These are phyloP conservation scores for Sanguinoderma infundibulare DNA, from an alignment of 1,284 basidiomycete genomes.

Conservation along the genomic window DNA sequence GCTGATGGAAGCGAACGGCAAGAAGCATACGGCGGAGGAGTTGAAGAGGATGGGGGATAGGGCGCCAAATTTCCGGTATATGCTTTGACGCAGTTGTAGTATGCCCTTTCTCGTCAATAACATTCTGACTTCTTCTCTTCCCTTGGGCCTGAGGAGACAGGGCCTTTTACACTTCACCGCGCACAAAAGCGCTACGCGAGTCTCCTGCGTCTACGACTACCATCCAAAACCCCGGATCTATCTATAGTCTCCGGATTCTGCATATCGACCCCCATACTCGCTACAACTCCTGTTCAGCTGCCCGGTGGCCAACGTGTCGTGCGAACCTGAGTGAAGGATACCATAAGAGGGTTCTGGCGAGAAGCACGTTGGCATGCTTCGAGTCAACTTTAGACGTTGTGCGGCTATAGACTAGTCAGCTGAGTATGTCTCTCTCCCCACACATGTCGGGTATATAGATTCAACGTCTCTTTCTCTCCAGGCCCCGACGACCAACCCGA, in stretches of 20 bases:
- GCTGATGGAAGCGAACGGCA: slow-evolving; percentile 15
- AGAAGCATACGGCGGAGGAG: slow-evolving; percentile 37
- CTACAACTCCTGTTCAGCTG: too few species aligned
- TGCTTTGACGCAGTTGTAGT: too few species aligned
- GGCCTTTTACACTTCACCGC: too few species aligned
- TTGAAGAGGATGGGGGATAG: slow-evolving; percentile 60
- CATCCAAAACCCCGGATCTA: too few species aligned
- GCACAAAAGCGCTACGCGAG: too few species aligned
- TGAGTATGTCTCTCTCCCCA: background rate
- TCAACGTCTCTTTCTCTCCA: background rate
- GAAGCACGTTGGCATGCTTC: background rate
- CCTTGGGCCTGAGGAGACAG: too few species aligned
- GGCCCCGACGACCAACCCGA: background rate
- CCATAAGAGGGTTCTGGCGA: background rate
- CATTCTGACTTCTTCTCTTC: too few species aligned
- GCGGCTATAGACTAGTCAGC: background rate
- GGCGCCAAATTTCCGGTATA: slow-evolving; percentile 70
- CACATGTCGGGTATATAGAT: background rate
- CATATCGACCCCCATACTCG: too few species aligned
- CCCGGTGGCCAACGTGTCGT: too few species aligned
- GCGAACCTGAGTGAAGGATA: background rate
- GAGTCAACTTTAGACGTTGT: background rate
- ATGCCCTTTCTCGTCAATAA: too few species aligned
- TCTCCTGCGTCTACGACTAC: too few species aligned
- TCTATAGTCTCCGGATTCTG: too few species aligned